Percentiles rank a stretch among this genome's conserved stretches.
Conservation (phyloP, 805 yeast genomes). For the Ogataea corticis region DNA sequence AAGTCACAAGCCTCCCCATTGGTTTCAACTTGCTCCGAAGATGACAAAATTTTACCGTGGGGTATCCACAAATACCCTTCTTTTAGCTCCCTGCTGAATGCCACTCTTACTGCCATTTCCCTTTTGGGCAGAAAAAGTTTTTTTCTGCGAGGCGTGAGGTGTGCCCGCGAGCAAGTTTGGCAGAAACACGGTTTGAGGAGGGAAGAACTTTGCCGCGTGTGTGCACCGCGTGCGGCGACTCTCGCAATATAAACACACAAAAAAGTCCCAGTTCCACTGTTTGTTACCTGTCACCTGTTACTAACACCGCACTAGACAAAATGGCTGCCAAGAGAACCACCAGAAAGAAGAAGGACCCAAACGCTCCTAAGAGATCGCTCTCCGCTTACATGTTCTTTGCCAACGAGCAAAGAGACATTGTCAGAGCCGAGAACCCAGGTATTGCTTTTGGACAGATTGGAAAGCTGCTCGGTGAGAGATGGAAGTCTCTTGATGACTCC, state of each 20-base stretch:
- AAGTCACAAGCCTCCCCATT: neutral
- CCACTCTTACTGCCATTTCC: conserved; percentile 10
- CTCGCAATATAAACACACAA: neutral
- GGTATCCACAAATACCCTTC: conserved; percentile 12
- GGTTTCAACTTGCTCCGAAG: neutral
- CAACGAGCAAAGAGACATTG: conserved; percentile 93
- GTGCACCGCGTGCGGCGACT: neutral
- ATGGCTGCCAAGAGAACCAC: conserved; percentile 34
- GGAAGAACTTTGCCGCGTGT: neutral
- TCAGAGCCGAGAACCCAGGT: conserved; percentile 95
- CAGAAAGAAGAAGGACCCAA: conserved; percentile 69
- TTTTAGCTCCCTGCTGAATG: conserved; percentile 3
- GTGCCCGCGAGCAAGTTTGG: conserved; percentile 3
- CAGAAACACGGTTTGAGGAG: conserved; percentile 18
- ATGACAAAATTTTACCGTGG: conserved; percentile 8
- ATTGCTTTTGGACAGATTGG: conserved; percentile 95
- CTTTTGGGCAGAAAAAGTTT: conserved; percentile 2
- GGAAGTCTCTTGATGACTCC: conserved; percentile 86
- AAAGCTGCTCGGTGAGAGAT: conserved; percentile 89
- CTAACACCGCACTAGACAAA: conserved; percentile 9
- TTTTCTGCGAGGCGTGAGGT: neutral
- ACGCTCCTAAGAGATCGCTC: conserved; percentile 98
- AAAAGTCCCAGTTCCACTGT: conserved; percentile 7
- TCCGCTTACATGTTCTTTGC: conserved; percentile 99
- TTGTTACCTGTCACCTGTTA: conserved; percentile 1